A percentile compares a stretch with the other conserved stretches of the same genome.
Conservation (phyloP, 208 protist genomes). For the Blastocrithidia nonstop region DNA sequence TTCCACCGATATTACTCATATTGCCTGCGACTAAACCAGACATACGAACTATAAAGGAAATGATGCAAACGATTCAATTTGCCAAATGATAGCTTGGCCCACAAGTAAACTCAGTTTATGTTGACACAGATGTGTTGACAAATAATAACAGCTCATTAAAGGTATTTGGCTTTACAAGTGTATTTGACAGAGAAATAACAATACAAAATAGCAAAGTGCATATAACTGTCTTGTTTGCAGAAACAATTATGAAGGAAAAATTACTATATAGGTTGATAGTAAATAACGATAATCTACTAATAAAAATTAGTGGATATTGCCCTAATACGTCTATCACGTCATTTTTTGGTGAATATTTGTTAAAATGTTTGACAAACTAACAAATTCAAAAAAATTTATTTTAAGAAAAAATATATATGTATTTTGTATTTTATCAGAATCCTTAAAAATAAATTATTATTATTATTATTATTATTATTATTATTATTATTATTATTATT, state of each 20-base stretch:
- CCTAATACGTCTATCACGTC: slow-evolving; percentile 16
- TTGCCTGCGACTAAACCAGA: slow-evolving; percentile 27
- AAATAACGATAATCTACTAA: slow-evolving; percentile 11
- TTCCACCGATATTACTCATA: slow-evolving; percentile 29
- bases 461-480: no score
- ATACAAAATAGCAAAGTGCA: no score
- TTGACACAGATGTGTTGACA: slow-evolving; percentile 10
- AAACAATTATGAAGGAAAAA: slow-evolving; percentile 21
- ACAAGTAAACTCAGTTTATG: slow-evolving; percentile 7
- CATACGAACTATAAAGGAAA: slow-evolving; percentile 8
- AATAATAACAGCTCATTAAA: no score
- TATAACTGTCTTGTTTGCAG: slow-evolving; percentile 30
- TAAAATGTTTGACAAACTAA: no score
- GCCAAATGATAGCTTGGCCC: slow-evolving; percentile 26
- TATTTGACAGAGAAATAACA: no score
- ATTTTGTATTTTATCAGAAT: no score
- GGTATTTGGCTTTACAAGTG: no score
- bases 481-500: no score
- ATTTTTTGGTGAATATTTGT: slow-evolving; percentile 34
- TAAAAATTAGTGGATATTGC: slow-evolving; percentile 18
- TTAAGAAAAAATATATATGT: no score
- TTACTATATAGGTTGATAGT: slow-evolving; percentile 22
- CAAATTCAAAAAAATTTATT: no score
- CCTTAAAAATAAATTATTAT: no score
- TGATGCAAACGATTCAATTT: slow-evolving; percentile 10